Conservation (phyloP, 139 green algal genomes). For the Haematococcus sp. region DNA sequence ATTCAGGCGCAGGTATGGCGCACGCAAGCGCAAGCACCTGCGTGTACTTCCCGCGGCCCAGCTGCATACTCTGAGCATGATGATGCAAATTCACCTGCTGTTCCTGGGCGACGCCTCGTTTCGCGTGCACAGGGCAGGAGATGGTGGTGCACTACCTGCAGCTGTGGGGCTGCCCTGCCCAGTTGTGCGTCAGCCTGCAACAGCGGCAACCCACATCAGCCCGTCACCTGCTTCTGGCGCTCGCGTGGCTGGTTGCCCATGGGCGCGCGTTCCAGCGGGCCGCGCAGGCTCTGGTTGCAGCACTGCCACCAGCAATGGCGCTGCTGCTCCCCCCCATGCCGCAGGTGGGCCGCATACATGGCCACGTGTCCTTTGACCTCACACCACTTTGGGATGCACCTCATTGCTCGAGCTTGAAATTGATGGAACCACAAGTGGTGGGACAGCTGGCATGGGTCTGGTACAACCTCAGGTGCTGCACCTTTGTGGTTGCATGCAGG, state of each 20-base stretch:
- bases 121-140: background rate
- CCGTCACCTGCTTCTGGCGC: background rate
- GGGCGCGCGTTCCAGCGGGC: conserved; percentile 5
- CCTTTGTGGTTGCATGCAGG: background rate
- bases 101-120: background rate
- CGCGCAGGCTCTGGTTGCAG: background rate
- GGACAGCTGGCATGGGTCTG: no score
- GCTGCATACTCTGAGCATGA: no score
- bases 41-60: no score
- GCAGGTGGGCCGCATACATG: background rate
- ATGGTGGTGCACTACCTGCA: conserved; percentile 8
- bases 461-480: background rate
- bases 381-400: no score
- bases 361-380: background rate
- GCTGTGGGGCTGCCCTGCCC: background rate
- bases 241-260: conserved; percentile 7
- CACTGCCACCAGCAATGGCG: background rate
- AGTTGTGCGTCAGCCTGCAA: background rate
- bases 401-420: no score
- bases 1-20: no score
- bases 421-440: no score
- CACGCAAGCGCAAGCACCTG: no score
- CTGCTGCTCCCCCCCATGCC: background rate
- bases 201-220: background rate
- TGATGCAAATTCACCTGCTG: no score